Evolutionary conservation across 371 early-diverging fungal genomes (phyloP).

Genomic region (Saksenaea vasiformis): DNA sequence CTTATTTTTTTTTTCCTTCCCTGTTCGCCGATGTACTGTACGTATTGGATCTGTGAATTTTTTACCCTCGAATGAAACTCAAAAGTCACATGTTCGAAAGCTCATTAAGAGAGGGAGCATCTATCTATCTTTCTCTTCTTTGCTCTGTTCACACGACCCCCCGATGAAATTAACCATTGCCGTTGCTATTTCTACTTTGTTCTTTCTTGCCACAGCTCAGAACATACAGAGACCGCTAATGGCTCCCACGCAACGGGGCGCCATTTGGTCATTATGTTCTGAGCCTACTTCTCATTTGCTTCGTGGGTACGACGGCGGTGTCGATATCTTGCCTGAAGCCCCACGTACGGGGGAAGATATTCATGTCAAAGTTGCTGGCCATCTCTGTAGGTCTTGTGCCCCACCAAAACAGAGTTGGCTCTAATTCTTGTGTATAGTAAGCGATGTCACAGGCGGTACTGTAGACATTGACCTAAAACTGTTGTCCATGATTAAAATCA

Average conservation of each 20-base stretch:
- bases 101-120: background rate
- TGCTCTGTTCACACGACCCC: background rate
- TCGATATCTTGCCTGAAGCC: constrained; percentile 35
- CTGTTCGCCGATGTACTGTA: too few species aligned
- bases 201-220: background rate
- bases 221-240: constrained; percentile 23
- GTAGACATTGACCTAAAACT: constrained; percentile 46
- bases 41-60: too few species aligned
- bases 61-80: too few species aligned
- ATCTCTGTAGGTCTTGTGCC: constrained; percentile 27
- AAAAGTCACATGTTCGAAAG: background rate
- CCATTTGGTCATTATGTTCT: constrained; percentile 47
- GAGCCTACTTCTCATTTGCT: constrained; percentile 37
- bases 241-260: constrained; percentile 40
- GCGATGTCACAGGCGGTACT: constrained; percentile 36
- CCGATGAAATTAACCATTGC: background rate
- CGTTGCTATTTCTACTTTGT: background rate
- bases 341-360: constrained; percentile 44
- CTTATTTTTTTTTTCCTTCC: too few species aligned
- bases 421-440: constrained; percentile 16
- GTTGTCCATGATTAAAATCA: constrained; percentile 47
- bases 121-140: constrained; percentile 4
- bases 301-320: constrained; percentile 40
- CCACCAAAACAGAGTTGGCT: background rate
- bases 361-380: constrained; percentile 44